Base-by-base conservation (phyloP, 2,329 filamentous ascomycete genomes). In the Alternaria metachromatica region DNA sequence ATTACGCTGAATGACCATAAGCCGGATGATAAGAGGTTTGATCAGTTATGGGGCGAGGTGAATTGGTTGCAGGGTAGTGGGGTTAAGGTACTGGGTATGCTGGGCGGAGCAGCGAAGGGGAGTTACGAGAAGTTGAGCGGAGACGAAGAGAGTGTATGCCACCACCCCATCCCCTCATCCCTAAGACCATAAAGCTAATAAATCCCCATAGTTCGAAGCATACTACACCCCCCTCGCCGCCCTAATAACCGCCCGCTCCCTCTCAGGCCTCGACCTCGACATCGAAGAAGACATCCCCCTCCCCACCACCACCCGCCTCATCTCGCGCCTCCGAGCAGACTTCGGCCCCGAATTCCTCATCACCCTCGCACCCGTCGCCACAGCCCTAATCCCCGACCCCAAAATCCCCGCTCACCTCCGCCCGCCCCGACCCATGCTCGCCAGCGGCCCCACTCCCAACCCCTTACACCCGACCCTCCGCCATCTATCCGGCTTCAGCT, bases 401-500 rank as follows among this genome's bases (percentile, higher is more conserved):
- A 74, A 76, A 8, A 65, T 79, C 25, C 75, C 78, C 1, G 56
- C 75, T 0, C 74, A 78, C 25, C 64, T 73, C 13, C 68, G 76
- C 3, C 76, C 77, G 1, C 73, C 74, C 15, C 69, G 76, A 0
- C 74, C 75, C 18, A 71, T 76, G 61, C 71, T 75, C 13, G 67
- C 72, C n/a, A 71, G 64, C 23, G 69, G 72, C 2, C 73, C 73
- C 3, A 71, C 68, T 3, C 79, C 78, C 0, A 78, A 80, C 55
- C 76, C 78, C 0, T 64, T 80, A 2, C 72, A 78, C 49, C 73
- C 72, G 4, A 77, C 75, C 0, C 73, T 81, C 1, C 82, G 82
- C 3, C 92, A 93, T 76, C 85, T 97, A 4, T 94, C 90, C 63
- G 94, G 94, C 0, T 97, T 97, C 79, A 87, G 89, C 76, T 97